Evolutionary conservation across 2,329 filamentous ascomycete genomes (phyloP).

Genomic region (Aspergillus ruber): DNA sequence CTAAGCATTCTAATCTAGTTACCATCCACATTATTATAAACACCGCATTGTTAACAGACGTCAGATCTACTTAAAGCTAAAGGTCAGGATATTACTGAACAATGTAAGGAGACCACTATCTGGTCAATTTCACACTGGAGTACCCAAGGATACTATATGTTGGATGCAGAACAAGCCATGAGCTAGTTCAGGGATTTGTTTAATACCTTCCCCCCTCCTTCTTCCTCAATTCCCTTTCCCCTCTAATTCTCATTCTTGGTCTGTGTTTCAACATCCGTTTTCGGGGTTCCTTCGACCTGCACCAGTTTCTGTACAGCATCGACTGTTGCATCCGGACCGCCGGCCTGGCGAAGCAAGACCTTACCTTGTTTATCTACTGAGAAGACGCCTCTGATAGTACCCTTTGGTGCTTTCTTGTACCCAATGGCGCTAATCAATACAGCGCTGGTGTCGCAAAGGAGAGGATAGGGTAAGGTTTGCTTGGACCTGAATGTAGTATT

Average conservation of each 20-base stretch:
- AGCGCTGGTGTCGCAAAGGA: slow-evolving; percentile 73
- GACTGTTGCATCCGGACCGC: slow-evolving; percentile 70
- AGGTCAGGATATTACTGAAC: too few relatives aligned
- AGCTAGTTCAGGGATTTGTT: too few relatives aligned
- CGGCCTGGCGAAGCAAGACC: slow-evolving; percentile 66
- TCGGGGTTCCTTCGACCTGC: slow-evolving; percentile 5
- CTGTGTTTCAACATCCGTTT: neutral
- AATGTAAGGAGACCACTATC: too few relatives aligned
- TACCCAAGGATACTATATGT: too few relatives aligned
- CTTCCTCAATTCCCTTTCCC: too few relatives aligned
- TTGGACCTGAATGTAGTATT: slow-evolving; percentile 92
- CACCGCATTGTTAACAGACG: too few relatives aligned
- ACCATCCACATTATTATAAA: neutral
- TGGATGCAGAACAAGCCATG: neutral
- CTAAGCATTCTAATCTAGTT: neutral
- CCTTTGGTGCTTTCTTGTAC: slow-evolving; percentile 76
- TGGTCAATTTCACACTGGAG: too few relatives aligned
- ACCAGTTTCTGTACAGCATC: slow-evolving; percentile 69
- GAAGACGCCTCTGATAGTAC: slow-evolving; percentile 81
- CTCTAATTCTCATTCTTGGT: neutral
- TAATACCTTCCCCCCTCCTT: too few relatives aligned
- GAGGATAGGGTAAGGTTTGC: slow-evolving; percentile 78
- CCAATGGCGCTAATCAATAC: slow-evolving; percentile 79
- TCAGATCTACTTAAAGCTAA: too few relatives aligned
- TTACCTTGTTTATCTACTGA: slow-evolving; percentile 77